Percentiles rank a stretch among this genome's conserved stretches.
Conservation (phyloP, 2,329 filamentous ascomycete species). For the Aureobasidium sp. region DNA sequence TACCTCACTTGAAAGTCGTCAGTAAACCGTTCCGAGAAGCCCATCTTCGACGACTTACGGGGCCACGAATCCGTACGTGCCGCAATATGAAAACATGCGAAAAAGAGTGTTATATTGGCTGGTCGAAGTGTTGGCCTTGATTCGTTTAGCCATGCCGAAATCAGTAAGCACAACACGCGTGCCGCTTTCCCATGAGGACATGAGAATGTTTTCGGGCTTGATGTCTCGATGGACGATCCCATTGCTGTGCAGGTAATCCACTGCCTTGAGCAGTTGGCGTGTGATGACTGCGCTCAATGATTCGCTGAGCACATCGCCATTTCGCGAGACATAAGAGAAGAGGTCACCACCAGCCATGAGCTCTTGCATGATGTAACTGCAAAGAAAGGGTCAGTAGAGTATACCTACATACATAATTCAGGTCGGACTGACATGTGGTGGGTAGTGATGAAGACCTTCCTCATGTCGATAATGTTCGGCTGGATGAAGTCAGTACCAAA, state of each 20-base stretch:
- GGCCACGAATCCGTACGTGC: constrained; percentile 52
- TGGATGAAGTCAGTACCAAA: constrained; percentile 21
- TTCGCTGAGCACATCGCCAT: constrained; percentile 41
- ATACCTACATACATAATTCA: background rate
- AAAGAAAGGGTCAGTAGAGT: background rate
- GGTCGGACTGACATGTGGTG: constrained; percentile 41
- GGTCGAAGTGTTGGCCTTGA: constrained; percentile 25
- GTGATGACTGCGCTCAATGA: constrained; percentile 49
- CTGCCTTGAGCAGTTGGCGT: constrained; percentile 49
- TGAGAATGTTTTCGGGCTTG: constrained; percentile 56
- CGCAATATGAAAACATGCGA: constrained; percentile 49
- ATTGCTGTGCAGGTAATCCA: constrained; percentile 51
- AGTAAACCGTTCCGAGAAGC: background rate
- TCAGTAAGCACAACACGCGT: constrained; percentile 53
- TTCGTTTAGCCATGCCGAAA: constrained; percentile 50
- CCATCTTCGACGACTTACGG: constrained; percentile 47
- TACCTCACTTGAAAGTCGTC: constrained; percentile 28
- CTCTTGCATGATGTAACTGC: constrained; percentile 55
- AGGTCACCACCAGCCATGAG: constrained; percentile 54
- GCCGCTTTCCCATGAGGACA: constrained; percentile 46
- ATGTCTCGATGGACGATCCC: constrained; percentile 55
- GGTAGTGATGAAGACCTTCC: constrained; percentile 49
- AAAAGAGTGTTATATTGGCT: constrained; percentile 12
- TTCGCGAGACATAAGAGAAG: constrained; percentile 51
- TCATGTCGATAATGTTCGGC: constrained; percentile 54